Percentiles rank a stretch among this genome's conserved stretches.
Evolutionary conservation across 176 grass and related monocot genomes (phyloP).

Genomic region (Saccharum spontaneum): DNA sequence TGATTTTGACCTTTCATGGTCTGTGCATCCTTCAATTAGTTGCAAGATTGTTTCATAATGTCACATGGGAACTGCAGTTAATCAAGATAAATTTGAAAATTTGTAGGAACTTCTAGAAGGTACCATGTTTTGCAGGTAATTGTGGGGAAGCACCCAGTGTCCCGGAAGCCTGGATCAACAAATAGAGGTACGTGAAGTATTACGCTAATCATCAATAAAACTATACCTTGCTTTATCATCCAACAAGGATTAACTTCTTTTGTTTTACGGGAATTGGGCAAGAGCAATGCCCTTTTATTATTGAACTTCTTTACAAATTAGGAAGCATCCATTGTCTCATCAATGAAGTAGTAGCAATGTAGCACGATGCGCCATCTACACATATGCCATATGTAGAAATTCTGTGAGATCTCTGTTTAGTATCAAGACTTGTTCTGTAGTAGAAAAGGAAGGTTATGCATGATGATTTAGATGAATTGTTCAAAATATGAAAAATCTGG

Average conservation of each 20-base stretch:
- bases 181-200: not conserved
- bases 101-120: not conserved
- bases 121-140: not conserved
- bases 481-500: slow-evolving; percentile 18
- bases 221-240: not conserved
- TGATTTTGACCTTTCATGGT: not conserved
- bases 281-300: not conserved
- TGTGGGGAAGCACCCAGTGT: not conserved
- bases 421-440: not conserved
- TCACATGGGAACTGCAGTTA: not conserved
- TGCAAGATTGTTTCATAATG: not conserved
- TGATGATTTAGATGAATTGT: not conserved
- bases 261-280: not conserved
- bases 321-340: not conserved
- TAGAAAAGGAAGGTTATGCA: not conserved
- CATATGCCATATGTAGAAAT: not conserved
- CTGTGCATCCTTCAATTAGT: not conserved
- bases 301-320: slow-evolving; percentile 2
- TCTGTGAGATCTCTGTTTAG: not conserved
- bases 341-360: not conserved
- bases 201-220: not conserved
- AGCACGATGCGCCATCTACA: not conserved
- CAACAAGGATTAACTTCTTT: not conserved
- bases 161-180: not conserved
- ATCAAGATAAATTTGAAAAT: not conserved